Evolutionary conservation across 495 filamentous ascomycete genomes (phyloP).

Genomic region (Podospora conica): DNA sequence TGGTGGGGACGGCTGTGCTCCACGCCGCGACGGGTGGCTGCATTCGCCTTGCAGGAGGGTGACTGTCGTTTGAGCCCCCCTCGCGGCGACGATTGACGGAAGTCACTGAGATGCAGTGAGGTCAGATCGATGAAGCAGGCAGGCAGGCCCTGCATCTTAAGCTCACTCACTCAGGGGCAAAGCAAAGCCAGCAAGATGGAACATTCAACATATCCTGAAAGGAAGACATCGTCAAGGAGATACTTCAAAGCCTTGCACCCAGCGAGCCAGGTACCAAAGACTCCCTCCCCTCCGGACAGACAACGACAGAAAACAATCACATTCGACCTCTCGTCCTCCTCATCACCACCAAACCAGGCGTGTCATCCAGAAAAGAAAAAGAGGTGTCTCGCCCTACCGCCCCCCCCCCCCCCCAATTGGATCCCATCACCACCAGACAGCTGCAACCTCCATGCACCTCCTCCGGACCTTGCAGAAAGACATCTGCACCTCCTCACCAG

Average conservation of each 20-base stretch:
- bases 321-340: background rate
- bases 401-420: background rate
- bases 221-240: background rate
- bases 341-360: background rate
- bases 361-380: background rate
- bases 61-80: constrained; percentile 44
- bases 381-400: no score
- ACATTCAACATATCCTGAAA: background rate
- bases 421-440: background rate
- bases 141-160: background rate
- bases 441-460: background rate
- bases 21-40: constrained; percentile 29
- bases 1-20: constrained; percentile 6
- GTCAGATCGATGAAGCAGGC: background rate
- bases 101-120: no score
- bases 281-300: background rate
- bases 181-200: background rate
- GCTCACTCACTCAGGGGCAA: background rate
- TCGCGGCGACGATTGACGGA: constrained; percentile 6
- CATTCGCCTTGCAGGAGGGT: constrained; percentile 30
- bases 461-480: background rate
- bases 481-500: background rate
- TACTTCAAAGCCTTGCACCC: background rate
- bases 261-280: background rate
- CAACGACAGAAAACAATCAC: background rate